Evolutionary conservation across 2,329 filamentous ascomycete genomes (phyloP), one percentile per base, ranked within the genome.

Genomic region (Cephalotrichum gorgonifer): DNA sequence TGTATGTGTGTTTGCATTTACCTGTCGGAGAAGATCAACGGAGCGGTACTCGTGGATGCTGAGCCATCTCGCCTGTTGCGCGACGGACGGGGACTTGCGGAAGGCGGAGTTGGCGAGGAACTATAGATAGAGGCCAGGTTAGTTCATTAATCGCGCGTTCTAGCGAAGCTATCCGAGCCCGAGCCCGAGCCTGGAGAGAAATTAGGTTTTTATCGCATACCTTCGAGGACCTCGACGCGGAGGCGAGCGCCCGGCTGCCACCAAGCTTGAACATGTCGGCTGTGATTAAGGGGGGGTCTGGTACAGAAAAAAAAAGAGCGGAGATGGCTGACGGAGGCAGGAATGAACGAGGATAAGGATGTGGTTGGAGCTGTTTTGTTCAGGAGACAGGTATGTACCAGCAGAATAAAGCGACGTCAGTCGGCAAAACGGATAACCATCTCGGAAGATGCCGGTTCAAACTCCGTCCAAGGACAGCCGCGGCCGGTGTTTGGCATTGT

Each of bases 31-130:
- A 59, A 98, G 83, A 68, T 90, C 87, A 61, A 89, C 88, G 61
- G 93, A 96, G 64, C 91, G 85, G 75, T 96, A 97, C 76, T 98
- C 93, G 78, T 98, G 93, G 64, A 98, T 95, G 65, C 88, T 93
- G 65, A 98, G 81, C 64, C 86, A 83, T 75, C 93, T 82, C 71
- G 78, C 81, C 73, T 96, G 90, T 71, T 93, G 85, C 59, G 72
- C 78, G 61, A 78, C 68, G 61, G 82, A 78, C 72, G 86, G 74
- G 57, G 78, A 68, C 71, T 76, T 77, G 62, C 74, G 63, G 54
- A 71, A 65, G 56, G 74, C 69, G 47, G 71, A 65, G 58, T 44
- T 47, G 44, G 47, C 28, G 30, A 49, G 11, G 47, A 43, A 30
- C 47, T 43, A 35, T 39, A 46, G 23, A 39, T 44, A 17, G n/a